Evolutionary conservation across 768 basidiomycete genomes (phyloP), one percentile per base, ranked within the genome.

Genomic region (Hygrocybe coccinea): DNA sequence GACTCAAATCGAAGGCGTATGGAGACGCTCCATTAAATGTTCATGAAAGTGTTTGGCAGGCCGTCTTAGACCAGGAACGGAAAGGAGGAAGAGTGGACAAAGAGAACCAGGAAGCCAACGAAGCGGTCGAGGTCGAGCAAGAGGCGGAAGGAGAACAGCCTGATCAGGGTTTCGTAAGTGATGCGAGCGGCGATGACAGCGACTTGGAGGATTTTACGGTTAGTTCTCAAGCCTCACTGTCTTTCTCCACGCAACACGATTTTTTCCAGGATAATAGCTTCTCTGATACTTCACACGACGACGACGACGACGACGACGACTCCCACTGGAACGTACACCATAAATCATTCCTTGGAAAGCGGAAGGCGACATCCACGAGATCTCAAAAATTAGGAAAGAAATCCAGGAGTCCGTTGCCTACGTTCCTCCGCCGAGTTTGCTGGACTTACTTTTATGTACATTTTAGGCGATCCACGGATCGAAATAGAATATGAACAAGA

Each of bases 401-500:
- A 59, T 78, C 77, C 44, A 80, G 81, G 61, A 85, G 84, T 68
- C 82, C 83, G 69, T 68, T 74, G 24, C 84, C 80, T 62, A 80
- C 85, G 83, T 67, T 60, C 81, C 76, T 53, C 45, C 24, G 48
- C 49, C n/a, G 48, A 41, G 46, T 33, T 46, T 19, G 11, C 11
- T 33, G 47, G 48, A 39, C 11, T 14, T 29, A 45, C 29, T 24
- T 54, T 24, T 54, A 17, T 52, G 2, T 22, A 51, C 50, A 50
- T 25, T 57, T 9, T 68, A 86, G 86, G 78, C 64, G 89, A 85
- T 17, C 87, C 92, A 12, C 78, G 86, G 60, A 87, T 98, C 65
- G 91, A 97, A 68, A 87, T 98, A 64, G 95, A 97, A 71, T 97
- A 97, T 83, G 95, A 98, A 70, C 84, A 91, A 68, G 95, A 97